A percentile compares a stretch with the other conserved stretches of the same genome.
Evolutionary conservation across 2,329 filamentous ascomycete genomes (phyloP).

Genomic region (Coniochaeta ligniaria): DNA sequence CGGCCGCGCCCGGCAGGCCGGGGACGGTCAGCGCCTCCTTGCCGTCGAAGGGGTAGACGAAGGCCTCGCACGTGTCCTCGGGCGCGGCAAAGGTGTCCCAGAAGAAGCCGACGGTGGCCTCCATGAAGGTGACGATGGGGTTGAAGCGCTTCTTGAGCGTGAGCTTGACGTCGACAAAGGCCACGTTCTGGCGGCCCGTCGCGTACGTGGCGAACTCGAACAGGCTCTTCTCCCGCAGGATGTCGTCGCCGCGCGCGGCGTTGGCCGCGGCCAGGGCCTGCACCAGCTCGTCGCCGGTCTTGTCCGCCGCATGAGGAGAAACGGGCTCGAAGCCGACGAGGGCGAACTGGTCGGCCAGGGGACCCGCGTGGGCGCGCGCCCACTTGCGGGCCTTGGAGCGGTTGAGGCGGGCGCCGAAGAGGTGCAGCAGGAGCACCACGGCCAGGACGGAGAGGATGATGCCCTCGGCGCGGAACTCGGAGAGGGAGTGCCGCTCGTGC

Average conservation of each 20-base stretch:
- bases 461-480: conserved; percentile 84
- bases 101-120: conserved; percentile 66
- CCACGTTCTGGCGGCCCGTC: conserved; percentile 85
- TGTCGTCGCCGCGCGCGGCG: conserved; percentile 36
- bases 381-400: conserved; percentile 72
- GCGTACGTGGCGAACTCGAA: conserved; percentile 85
- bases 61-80: conserved; percentile 67
- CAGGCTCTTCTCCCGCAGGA: conserved; percentile 80
- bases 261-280: conserved; percentile 41
- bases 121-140: conserved; percentile 55
- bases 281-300: conserved; percentile 51
- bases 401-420: conserved; percentile 76
- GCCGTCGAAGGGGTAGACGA: conserved; percentile 85
- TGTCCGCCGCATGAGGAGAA: conserved; percentile 38
- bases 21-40: conserved; percentile 76
- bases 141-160: conserved; percentile 83
- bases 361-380: conserved; percentile 65
- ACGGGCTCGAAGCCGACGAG: conserved; percentile 71
- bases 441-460: conserved; percentile 70
- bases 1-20: conserved; percentile 49
- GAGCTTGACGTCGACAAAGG: conserved; percentile 81
- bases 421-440: conserved; percentile 69
- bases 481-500: conserved; percentile 78
- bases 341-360: conserved; percentile 76
- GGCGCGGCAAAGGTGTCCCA: conserved; percentile 68